Evolutionary conservation across 1,284 basidiomycete species (phyloP), one percentile per base, ranked within the genome.

Genomic region (Ganoderma sinense): DNA sequence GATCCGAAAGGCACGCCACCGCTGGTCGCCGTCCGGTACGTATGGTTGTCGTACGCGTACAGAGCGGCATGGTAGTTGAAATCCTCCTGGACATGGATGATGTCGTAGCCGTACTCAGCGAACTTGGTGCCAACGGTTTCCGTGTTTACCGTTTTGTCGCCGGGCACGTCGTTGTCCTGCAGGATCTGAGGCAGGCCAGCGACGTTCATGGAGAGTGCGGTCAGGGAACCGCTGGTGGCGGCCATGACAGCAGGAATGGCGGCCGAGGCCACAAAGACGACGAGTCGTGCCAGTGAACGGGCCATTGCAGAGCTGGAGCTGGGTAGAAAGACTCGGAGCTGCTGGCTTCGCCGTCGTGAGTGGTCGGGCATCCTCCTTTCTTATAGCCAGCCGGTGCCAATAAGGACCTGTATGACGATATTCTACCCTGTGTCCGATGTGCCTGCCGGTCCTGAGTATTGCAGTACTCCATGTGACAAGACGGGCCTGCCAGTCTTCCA

Each of bases 21-120:
- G 55, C 66, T 67, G 5, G 69, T 70, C 51, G 69, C 66, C 5
- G 69, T 70, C 23, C 69, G 66, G 66, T 55, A 68, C 33, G 69
- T 66, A 26, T 70, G 69, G 41, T n/a, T 64, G 33, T 70, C 69
- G n/a, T 31, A 56, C 33, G 23, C 31, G 66, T 70, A 70, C 31
- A 70, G 41, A 10, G 63, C 62, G 14, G 69, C 69, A 20, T 70
- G 69, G 60, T 68, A 70, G 66, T 70, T 70, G 66, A 70, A 70
- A 45, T 70, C 69, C 66, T 70, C 69, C 60, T 70, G 66, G 14
- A 70, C 69, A 18, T 70, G 66, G 40, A 70, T 68, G 41, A 70
- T 39, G 39, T 58, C 53, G 60, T 43, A 67, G 16, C 48, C 53
- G 55, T 36, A 65, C 60, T 65, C 23, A 8, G 64, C 64, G 59